Evolutionary conservation across 164 flowering plant species (phyloP), one percentile per base, ranked within the genome.

Genomic region (Platanus orientalis): DNA sequence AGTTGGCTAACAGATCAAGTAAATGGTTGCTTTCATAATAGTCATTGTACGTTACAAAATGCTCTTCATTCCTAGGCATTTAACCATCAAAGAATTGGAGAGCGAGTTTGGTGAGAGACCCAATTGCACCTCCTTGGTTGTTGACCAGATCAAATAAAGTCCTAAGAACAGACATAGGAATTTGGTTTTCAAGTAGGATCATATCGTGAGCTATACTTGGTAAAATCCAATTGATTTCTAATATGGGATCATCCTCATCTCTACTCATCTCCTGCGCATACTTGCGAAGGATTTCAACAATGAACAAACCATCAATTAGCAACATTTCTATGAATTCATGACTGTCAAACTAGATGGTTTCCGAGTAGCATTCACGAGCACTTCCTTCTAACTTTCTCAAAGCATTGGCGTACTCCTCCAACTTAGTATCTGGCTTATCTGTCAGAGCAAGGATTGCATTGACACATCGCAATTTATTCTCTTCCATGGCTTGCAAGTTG

Each of bases 101-200:
- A 29, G 60, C 60, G 3, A 34, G 6, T 1, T 19, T 4, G 13
- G 10, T 20, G 27, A 57, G 32, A n/a, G 42, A 36, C 9, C 4
- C 16, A 21, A n/a, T 7, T 10, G 2, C 4, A 24, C 12, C 34
- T 21, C 5, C 7, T 3, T 13, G 47, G 1, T 17, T 2, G 0
- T 20, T 21, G 4, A 6, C 20, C 6, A 57, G 25, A 34, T 57
- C 26, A 20, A 57, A 57, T 6, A 57, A 58, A 10, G 64, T 56
- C 54, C 74, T 70, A 7, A 83, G 72, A 11, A 83, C 61, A 47
- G 79, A 73, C 2, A 80, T 67, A 4, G 87, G 84, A 9, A 81
- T 28, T 65, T 85, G 90, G 50, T 85, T 85, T 63, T 83, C 90
- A 29, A 85, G 76, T 73, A 85, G 66, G 26, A 85, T 71, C 75